Evolutionary conservation across 2,329 filamentous ascomycete genomes (phyloP), one percentile per base, ranked within the genome.

Genomic region (Arthrinium phaeospermum): DNA sequence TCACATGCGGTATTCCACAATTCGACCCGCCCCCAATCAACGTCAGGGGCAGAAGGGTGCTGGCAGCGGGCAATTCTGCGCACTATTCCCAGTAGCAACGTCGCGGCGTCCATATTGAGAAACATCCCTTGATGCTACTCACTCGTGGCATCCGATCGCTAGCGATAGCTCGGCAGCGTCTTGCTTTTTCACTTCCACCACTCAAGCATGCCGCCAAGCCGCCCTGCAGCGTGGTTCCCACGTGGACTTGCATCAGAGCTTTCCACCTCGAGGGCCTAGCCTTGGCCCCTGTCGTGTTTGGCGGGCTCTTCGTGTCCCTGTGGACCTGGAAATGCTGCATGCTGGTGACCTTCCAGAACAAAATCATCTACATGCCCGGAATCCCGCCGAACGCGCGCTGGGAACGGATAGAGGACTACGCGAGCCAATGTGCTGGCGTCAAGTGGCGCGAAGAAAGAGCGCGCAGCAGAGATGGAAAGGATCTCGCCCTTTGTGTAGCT

Each of bases 291-390:
- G 78, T 88, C 8, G 84, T 94, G 61, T 95, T 94, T 78, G 80
- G 85, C 19, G 90, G 91, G 1, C 85, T 95, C 47, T 85, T 93
- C 4, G 77, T 93, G 24, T 86, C 86, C 4, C 83, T 95, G 19
- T 95, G 88, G 87, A 84, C 82, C 1, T 90, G 88, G 86, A 91
- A 91, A 78, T 94, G 92, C 78, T 81, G 90, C 70, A 93, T 94
- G 90, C 90, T 95, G 83, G 85, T 96, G 41, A 76, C 93, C 5
- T 93, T 95, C 79, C 93, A 95, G 82, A 94, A 95, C 78, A 92
- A 92, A 79, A 94, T 95, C 78, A 92, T 95, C 73, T 95, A 95
- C 82, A 94, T 94, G 84, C 92, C 93, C 0, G 92, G 91, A 67
- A 82, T 95, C 69, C 92, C 93, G 24, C 93, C 93, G 2, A 92